These are phyloP conservation scores for Cystofilobasidium ferigula DNA, from an alignment of 768 basidiomycete species.

Conservation along the genomic window DNA sequence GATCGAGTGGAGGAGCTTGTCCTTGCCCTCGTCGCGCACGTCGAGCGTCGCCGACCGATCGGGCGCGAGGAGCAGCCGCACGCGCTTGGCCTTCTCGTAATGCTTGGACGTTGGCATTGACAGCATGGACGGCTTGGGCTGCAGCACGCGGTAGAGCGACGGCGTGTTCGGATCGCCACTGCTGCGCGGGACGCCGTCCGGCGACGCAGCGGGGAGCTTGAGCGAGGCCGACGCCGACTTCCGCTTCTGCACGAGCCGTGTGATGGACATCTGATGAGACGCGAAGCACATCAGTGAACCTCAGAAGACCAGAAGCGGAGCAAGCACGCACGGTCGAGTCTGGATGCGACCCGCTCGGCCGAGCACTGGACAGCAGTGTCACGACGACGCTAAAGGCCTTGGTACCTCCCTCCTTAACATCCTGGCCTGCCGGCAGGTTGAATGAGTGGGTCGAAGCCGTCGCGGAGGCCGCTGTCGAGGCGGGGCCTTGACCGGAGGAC, in stretches of 20 bases:
- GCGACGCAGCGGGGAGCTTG: not conserved
- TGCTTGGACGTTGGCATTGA: not conserved
- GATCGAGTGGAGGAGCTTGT: constrained; percentile 1
- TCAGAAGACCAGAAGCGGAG: not conserved
- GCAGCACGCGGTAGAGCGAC: not conserved
- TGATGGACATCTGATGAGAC: not conserved
- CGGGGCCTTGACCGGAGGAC: not conserved
- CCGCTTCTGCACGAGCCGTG: not conserved
- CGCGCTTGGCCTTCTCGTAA: constrained; percentile 5
- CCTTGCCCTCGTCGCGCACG: not conserved
- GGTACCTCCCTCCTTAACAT: too few species aligned
- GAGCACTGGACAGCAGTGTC: not conserved
- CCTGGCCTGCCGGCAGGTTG: not conserved
- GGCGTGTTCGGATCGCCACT: not conserved
- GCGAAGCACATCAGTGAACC: not conserved
- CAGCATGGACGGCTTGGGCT: constrained; percentile 10
- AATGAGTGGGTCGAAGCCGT: not conserved
- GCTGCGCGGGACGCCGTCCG: too few species aligned
- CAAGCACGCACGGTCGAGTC: not conserved
- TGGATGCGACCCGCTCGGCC: not conserved
- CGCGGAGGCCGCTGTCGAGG: not conserved
- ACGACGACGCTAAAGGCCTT: not conserved
- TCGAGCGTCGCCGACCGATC: not conserved
- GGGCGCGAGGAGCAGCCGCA: not conserved
- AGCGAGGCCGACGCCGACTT: not conserved